These are phyloP conservation scores for Tetrahymena thermophila DNA, from an alignment of 73 alveolate genomes.

Conservation along the genomic window DNA sequence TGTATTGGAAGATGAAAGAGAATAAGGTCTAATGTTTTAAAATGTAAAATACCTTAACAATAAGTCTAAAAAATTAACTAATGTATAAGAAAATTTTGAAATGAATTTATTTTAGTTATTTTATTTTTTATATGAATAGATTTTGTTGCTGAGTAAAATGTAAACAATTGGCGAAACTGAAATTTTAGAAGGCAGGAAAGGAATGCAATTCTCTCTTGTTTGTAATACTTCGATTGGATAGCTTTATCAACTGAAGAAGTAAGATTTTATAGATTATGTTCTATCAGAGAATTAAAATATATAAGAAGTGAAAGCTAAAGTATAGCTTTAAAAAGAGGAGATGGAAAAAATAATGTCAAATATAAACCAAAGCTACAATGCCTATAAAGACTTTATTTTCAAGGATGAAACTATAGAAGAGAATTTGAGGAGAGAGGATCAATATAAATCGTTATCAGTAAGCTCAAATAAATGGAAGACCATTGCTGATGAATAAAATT, in stretches of 20 bases:
- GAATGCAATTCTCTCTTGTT: background rate
- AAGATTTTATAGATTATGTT: background rate
- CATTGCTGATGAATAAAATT: background rate
- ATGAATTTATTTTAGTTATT: background rate
- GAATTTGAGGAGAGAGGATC: background rate
- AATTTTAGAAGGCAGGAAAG: background rate
- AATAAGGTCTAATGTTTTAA: background rate
- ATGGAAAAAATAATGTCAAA: background rate
- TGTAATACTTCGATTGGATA: background rate
- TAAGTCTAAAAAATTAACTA: background rate
- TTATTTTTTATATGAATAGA: background rate
- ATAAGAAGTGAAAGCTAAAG: background rate
- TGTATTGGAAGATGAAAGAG: background rate
- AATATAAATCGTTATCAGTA: background rate
- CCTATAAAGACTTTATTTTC: background rate
- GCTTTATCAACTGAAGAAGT: background rate
- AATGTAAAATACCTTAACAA: background rate
- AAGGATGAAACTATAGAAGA: background rate
- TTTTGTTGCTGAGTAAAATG: background rate
- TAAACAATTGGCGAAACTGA: background rate
- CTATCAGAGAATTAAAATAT: background rate
- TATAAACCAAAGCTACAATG: background rate
- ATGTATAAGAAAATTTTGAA: background rate
- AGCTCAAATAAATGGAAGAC: background rate
- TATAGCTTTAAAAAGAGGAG: background rate